phyloP scores from a whole-genome alignment of 2,329 filamentous ascomycete genomes.

The Penicillium psychrosexuale region DNA sequence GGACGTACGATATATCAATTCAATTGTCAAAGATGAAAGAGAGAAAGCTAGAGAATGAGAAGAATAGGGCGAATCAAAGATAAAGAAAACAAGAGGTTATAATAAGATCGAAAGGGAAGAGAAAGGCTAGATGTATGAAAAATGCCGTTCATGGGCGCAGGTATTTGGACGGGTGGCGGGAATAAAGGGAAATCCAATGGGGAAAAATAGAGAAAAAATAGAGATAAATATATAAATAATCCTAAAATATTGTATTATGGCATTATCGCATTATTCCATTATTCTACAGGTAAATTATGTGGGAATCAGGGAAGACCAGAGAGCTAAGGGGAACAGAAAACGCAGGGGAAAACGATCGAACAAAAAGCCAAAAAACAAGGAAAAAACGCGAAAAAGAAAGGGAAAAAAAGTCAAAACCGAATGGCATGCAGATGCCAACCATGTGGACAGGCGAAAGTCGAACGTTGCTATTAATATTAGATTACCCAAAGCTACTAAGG shows the following conservation, averaged over 20 bases:
- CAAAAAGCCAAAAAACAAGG: neutral
- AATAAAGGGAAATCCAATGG: neutral
- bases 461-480: conserved; percentile 10
- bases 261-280: neutral
- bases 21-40: neutral
- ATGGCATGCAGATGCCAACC: conserved; percentile 34
- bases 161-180: neutral
- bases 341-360: conserved; percentile 10
- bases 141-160: conserved; percentile 18
- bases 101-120: neutral
- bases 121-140: conserved; percentile 8
- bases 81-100: neutral
- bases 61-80: neutral
- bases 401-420: neutral
- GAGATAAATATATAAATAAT: too few relatives aligned
- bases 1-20: neutral
- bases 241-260: too few relatives aligned
- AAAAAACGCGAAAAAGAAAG: neutral
- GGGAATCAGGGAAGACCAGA: neutral
- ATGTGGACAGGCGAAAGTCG: conserved; percentile 23
- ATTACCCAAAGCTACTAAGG: neutral
- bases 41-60: neutral
- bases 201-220: too few relatives aligned
- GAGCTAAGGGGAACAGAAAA: conserved; percentile 6
- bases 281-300: neutral